phyloP scores from a whole-genome alignment of 352 stramenopile species.

The Phytopythium delawarense region DNA sequence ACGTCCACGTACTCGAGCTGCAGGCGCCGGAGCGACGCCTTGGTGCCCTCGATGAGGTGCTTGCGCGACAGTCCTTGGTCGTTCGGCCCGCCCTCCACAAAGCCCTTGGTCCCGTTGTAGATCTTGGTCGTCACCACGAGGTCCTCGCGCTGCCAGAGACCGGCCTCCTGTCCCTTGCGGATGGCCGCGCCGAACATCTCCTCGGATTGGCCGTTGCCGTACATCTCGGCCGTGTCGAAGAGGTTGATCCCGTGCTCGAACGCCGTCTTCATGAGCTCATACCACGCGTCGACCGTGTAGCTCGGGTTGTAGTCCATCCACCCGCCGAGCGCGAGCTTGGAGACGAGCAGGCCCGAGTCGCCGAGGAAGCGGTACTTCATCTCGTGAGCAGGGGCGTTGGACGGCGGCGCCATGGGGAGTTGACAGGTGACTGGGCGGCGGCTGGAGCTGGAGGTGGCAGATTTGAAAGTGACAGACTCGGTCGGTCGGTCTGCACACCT shows the following conservation, averaged over 20 bases:
- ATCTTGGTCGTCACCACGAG: constrained; percentile 55
- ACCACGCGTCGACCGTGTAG: constrained; percentile 13
- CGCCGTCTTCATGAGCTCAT: constrained; percentile 22
- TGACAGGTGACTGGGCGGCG: not conserved
- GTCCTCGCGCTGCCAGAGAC: constrained; percentile 32
- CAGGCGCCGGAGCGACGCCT: constrained; percentile 13
- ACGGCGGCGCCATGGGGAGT: not conserved
- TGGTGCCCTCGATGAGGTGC: constrained; percentile 44
- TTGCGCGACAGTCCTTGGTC: constrained; percentile 32
- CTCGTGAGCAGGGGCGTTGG: not conserved
- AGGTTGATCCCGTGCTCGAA: constrained; percentile 48
- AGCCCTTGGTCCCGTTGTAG: constrained; percentile 22
- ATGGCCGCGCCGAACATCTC: constrained; percentile 39
- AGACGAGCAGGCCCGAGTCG: constrained; percentile 32
- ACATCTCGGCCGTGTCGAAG: constrained; percentile 40
- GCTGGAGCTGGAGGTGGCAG: not conserved
- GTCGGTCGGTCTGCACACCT: no score
- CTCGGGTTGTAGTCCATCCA: constrained; percentile 24
- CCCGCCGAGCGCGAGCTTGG: constrained; percentile 31
- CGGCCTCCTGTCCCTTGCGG: constrained; percentile 21
- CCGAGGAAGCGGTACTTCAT: constrained; percentile 41
- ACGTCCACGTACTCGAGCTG: constrained; percentile 31
- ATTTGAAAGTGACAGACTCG: not conserved
- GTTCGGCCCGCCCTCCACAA: constrained; percentile 10
- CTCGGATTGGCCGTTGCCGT: constrained; percentile 29